A percentile compares a stretch with the other conserved stretches of the same genome.
Evolutionary conservation across 306 rosid genomes (phyloP).

Genomic region (Echinosophora koreensis): DNA sequence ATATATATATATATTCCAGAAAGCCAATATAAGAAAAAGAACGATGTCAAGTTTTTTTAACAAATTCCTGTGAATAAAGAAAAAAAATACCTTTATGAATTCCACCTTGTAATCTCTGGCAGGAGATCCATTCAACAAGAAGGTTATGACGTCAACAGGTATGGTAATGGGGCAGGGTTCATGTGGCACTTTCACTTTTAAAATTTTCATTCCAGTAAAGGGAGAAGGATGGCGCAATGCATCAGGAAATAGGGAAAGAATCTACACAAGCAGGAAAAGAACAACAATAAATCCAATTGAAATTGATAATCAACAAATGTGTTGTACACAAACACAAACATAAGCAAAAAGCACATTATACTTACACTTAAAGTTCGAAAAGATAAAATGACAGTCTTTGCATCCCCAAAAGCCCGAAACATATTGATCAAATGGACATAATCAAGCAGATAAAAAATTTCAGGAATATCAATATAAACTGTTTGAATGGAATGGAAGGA

Average conservation of each 20-base stretch:
- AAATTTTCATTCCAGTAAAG: constrained; percentile 30
- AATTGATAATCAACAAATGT: not conserved
- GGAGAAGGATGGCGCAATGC: constrained; percentile 5
- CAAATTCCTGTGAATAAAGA: not conserved
- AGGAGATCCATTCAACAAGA: constrained; percentile 14
- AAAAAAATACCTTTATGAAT: constrained; percentile 6
- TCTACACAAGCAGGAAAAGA: constrained; percentile 10
- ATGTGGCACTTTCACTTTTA: not conserved
- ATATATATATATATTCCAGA: not conserved
- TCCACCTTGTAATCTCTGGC: constrained; percentile 11
- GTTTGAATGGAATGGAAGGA: constrained; percentile 20
- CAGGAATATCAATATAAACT: constrained; percentile 6
- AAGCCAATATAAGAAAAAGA: not conserved
- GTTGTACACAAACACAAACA: too few species aligned
- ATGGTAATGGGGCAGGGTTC: not conserved
- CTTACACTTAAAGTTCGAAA: constrained; percentile 22
- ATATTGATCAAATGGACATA: constrained; percentile 23
- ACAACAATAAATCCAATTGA: not conserved
- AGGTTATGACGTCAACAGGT: constrained; percentile 1
- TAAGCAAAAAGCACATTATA: not conserved
- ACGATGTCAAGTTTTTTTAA: not conserved
- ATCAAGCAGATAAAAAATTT: constrained; percentile 5
- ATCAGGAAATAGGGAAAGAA: constrained; percentile 29
- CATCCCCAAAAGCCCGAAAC: constrained; percentile 32
- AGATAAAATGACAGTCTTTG: constrained; percentile 33